These are phyloP conservation scores for Trichoderma sp. DNA, from an alignment of 2,329 filamentous ascomycete species.

Conservation along the genomic window DNA sequence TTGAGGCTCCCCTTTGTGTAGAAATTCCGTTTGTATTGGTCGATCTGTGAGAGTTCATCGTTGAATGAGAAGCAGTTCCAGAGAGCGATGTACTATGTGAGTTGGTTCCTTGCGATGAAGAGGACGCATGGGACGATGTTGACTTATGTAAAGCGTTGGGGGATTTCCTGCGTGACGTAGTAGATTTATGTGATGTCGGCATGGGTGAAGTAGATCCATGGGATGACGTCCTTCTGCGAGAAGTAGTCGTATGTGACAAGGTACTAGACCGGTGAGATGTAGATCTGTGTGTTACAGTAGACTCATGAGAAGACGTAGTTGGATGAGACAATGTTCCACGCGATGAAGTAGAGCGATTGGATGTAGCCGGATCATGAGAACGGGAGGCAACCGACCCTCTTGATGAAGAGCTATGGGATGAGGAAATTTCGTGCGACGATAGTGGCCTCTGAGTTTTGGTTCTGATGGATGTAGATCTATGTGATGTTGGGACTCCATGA, in stretches of 20 bases:
- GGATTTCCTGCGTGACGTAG: no score
- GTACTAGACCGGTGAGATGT: neutral
- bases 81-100: neutral
- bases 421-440: neutral
- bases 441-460: no score
- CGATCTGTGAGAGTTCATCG: neutral
- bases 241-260: neutral
- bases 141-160: no score
- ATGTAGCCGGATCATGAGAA: neutral
- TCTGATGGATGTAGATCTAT: no score
- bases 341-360: neutral
- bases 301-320: neutral
- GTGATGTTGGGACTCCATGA: no score
- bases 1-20: neutral
- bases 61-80: neutral
- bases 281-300: neutral
- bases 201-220: neutral
- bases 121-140: no score
- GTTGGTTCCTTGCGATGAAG: neutral
- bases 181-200: no score
- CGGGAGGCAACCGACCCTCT: neutral
- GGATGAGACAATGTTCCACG: neutral
- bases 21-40: neutral
- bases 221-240: neutral
- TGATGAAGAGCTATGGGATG: neutral